phyloP scores from a whole-genome alignment of 495 filamentous ascomycete species.

The Hypomontagnella submonticulosa region DNA sequence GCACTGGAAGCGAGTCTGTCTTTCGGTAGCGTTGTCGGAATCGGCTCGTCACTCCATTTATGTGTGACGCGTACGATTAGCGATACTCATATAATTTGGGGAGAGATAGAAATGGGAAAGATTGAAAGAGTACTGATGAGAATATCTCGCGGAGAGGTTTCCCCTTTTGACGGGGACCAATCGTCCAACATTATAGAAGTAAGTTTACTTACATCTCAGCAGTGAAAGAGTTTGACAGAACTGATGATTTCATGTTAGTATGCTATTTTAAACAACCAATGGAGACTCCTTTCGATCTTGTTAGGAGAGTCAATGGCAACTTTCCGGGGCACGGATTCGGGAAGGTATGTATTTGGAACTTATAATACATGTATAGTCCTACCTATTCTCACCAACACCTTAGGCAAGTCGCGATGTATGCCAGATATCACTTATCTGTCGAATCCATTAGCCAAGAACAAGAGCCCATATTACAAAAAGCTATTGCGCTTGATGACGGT shows the following conservation, averaged over 20 bases:
- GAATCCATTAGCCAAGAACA: background rate
- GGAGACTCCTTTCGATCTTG: constrained; percentile 1
- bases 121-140: background rate
- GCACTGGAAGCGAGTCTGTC: constrained; percentile 20
- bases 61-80: background rate
- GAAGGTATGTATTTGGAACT: constrained; percentile 6
- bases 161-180: background rate
- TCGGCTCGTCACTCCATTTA: constrained; percentile 27
- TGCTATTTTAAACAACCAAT: background rate
- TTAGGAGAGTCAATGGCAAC: constrained; percentile 4
- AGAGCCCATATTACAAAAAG: background rate
- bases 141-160: background rate
- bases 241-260: background rate
- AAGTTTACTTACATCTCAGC: background rate
- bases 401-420: background rate
- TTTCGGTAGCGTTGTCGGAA: constrained; percentile 5
- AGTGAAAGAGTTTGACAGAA: background rate
- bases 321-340: background rate
- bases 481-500: constrained; percentile 16
- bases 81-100: background rate
- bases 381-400: constrained; percentile 2
- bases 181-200: background rate
- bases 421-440: background rate
- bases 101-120: background rate
- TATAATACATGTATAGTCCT: background rate